phyloP scores from a whole-genome alignment of 441 rosid genomes.

The Raphanus hybrid region DNA sequence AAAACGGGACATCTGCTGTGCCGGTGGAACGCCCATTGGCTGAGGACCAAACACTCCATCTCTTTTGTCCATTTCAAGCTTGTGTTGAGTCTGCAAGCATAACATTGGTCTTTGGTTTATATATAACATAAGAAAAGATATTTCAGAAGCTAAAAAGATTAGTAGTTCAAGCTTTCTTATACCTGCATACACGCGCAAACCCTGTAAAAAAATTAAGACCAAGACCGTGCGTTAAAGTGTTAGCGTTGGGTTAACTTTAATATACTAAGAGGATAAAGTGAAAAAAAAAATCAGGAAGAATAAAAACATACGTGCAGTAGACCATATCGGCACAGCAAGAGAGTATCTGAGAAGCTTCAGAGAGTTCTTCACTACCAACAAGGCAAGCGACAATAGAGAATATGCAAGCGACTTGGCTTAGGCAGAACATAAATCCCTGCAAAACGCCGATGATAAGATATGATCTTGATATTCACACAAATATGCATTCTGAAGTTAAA shows the following conservation, averaged over 20 bases:
- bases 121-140: not conserved
- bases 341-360: constrained; percentile 79
- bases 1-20: constrained; percentile 91
- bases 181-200: constrained; percentile 99
- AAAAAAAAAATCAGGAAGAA: not conserved
- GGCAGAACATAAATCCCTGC: constrained; percentile 96
- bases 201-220: constrained; percentile 49
- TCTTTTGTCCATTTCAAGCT: constrained; percentile 92
- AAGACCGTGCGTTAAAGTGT: constrained; percentile 26
- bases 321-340: constrained; percentile 78
- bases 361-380: constrained; percentile 82
- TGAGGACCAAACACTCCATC: constrained; percentile 85
- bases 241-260: constrained; percentile 13
- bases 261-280: not conserved
- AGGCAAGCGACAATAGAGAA: constrained; percentile 85
- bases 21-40: constrained; percentile 79
- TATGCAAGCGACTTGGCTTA: constrained; percentile 89
- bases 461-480: not conserved
- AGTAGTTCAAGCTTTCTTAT: constrained; percentile 17
- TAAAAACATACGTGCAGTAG: constrained; percentile 72
- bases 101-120: not conserved
- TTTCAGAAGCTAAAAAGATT: constrained; percentile 5
- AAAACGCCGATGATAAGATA: constrained; percentile 22
- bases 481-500: not conserved
- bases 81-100: constrained; percentile 81